phyloP scores from a whole-genome alignment of 345 rosid species.

The Populus pruinosa region DNA sequence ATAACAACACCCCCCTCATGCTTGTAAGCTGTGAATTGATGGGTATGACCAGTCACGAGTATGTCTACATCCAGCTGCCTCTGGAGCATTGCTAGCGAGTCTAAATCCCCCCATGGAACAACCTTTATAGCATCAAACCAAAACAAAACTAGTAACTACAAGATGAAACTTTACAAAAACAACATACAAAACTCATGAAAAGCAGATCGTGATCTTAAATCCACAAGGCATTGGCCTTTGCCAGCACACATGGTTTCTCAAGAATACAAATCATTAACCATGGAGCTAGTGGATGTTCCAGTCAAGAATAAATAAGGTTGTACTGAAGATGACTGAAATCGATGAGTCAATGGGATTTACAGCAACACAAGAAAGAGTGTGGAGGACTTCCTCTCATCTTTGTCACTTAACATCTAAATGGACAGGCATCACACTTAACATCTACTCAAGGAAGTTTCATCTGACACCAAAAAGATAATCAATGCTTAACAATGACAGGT shows the following conservation, averaged over 20 bases:
- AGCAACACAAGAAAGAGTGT: background rate
- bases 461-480: background rate
- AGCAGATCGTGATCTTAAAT: background rate
- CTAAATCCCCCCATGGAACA: conserved; percentile 96
- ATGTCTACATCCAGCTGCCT: conserved; percentile 94
- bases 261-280: too few species aligned
- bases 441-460: background rate
- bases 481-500: background rate
- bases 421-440: background rate
- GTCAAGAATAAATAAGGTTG: background rate
- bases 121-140: conserved; percentile 44
- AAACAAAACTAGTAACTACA: background rate
- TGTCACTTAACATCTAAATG: background rate
- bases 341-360: background rate
- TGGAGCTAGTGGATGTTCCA: background rate
- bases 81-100: conserved; percentile 91
- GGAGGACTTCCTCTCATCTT: background rate
- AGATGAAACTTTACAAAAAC: background rate
- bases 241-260: background rate
- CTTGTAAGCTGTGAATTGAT: conserved; percentile 95
- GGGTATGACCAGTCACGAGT: conserved; percentile 91
- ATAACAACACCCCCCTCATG: conserved; percentile 95
- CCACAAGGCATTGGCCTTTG: background rate
- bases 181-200: background rate
- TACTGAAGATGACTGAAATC: background rate